Conservation (phyloP, 106 monocot genomes). For the Platanthera zijinensis region DNA sequence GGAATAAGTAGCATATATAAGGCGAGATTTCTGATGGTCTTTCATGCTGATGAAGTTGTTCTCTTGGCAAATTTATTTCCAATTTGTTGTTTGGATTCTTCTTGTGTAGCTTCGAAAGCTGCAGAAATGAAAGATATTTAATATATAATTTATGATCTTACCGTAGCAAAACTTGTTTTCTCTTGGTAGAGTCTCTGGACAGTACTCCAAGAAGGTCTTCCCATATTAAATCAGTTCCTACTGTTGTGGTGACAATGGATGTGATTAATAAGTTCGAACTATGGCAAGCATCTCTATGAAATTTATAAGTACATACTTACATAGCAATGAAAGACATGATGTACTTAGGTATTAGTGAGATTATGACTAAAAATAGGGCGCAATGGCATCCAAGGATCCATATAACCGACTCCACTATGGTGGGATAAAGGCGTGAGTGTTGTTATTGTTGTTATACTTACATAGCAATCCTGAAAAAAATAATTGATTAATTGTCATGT, state of each 20-base stretch:
- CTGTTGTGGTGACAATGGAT: not conserved
- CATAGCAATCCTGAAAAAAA: not conserved
- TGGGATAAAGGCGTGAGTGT: no score
- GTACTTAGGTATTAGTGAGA: no score
- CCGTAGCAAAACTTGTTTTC: not conserved
- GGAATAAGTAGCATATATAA: not conserved
- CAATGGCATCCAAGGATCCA: no score
- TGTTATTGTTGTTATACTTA: not conserved
- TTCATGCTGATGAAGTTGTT: not conserved
- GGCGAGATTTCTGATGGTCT: not conserved
- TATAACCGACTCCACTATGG: no score
- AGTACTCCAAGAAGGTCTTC: not conserved
- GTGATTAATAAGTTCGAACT: not conserved
- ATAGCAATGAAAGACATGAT: not conserved
- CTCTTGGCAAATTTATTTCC: not conserved
- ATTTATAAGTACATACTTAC: not conserved
- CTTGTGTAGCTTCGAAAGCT: not conserved
- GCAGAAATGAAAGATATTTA: not conserved
- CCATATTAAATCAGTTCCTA: not conserved
- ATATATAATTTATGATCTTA: not conserved
- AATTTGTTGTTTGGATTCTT: not conserved
- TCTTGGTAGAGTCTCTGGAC: not conserved
- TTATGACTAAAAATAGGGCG: no score
- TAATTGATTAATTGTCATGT: not conserved
- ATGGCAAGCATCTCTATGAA: not conserved